Evolutionary conservation across 441 rosid species (phyloP).

Genomic region (Omphalea diandra): DNA sequence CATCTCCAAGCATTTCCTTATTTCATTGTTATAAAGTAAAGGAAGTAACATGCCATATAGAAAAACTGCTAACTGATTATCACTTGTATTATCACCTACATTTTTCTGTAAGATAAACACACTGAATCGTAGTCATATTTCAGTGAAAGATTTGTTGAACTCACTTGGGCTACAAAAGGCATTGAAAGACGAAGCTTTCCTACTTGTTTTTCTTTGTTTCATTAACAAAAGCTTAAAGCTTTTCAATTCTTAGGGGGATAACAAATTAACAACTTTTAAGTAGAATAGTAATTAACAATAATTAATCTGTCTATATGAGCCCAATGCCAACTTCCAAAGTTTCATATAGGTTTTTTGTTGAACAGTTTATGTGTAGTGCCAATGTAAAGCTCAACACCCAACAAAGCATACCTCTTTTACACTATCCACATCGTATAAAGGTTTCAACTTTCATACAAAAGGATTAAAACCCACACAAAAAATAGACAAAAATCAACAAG

Average conservation of each 20-base stretch:
- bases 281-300: not conserved
- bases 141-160: no score
- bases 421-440: no score
- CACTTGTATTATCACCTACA: no score
- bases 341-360: constrained; percentile 3
- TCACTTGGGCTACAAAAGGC: no score
- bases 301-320: not conserved
- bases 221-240: not conserved
- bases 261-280: not conserved
- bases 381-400: no score
- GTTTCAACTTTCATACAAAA: no score
- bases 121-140: no score
- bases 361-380: not conserved
- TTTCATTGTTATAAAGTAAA: not conserved
- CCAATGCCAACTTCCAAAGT: not conserved
- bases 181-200: not conserved
- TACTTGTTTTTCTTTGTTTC: not conserved
- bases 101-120: no score
- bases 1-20: not conserved
- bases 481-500: no score
- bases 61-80: no score
- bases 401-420: not conserved
- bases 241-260: not conserved
- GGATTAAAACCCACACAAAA: no score
- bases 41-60: not conserved